Evolutionary conservation across 2,329 filamentous ascomycete genomes (phyloP).

Genomic region (Lasiodiplodia sp.): DNA sequence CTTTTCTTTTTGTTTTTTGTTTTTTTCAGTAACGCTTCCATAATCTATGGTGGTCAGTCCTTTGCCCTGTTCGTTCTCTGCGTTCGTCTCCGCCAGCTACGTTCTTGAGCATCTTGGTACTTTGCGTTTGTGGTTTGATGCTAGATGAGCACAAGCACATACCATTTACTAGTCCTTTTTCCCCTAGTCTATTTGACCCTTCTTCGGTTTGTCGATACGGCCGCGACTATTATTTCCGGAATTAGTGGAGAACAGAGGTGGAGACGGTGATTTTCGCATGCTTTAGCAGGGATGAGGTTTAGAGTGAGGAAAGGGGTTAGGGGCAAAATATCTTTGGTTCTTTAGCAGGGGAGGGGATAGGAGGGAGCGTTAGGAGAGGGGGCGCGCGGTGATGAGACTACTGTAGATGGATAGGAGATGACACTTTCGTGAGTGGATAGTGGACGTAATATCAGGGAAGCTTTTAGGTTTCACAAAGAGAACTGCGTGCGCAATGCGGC

Average conservation of each 20-base stretch:
- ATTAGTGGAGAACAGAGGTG: neutral
- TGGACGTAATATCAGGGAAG: neutral
- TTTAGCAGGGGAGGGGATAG: neutral
- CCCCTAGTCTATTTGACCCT: neutral
- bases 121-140: neutral
- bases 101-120: neutral
- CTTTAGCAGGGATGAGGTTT: neutral
- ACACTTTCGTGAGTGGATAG: neutral
- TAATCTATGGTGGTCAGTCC: neutral
- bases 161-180: neutral
- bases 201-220: neutral
- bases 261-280: neutral
- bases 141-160: neutral
- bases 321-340: neutral
- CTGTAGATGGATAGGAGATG: neutral
- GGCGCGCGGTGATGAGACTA: neutral
- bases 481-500: neutral
- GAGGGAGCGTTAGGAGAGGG: neutral
- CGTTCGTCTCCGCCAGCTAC: neutral
- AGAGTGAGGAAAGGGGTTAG: neutral
- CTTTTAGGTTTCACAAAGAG: neutral
- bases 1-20: neutral
- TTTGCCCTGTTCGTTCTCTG: neutral
- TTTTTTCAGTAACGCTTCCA: neutral
- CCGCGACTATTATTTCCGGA: neutral